Evolutionary conservation across 768 basidiomycete species (phyloP).

Genomic region (Heimioporus sp.): DNA sequence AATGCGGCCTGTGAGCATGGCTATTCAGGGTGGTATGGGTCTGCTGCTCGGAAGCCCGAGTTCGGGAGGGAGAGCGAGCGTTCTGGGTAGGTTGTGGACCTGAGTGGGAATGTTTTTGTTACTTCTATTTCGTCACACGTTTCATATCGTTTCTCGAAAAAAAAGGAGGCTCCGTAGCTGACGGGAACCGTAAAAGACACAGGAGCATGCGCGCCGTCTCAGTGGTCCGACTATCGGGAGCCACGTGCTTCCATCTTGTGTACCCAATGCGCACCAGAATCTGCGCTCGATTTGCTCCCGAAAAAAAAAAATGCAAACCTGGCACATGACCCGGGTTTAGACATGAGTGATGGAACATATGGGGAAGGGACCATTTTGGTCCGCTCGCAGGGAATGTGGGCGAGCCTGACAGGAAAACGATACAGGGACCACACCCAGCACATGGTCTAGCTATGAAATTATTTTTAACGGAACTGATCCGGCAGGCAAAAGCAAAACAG

Average conservation of each 20-base stretch:
- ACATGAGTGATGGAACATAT: not conserved
- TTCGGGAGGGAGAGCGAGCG: constrained; percentile 43
- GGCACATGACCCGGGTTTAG: not conserved
- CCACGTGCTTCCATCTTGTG: too few relatives aligned
- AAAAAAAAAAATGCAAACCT: not conserved
- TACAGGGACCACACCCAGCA: too few relatives aligned
- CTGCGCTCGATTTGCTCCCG: too few relatives aligned
- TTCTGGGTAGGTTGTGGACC: constrained; percentile 62
- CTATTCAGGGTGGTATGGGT: constrained; percentile 71
- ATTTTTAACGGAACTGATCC: not conserved
- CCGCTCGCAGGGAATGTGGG: too few relatives aligned
- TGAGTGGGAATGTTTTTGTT: constrained; percentile 7
- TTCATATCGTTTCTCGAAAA: not conserved
- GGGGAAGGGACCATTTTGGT: too few relatives aligned
- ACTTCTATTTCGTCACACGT: not conserved
- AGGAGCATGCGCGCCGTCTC: too few relatives aligned
- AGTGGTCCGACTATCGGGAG: too few relatives aligned
- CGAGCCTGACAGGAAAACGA: too few relatives aligned
- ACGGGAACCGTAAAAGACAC: not conserved
- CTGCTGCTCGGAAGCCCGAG: constrained; percentile 48
- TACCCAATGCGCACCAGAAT: not conserved
- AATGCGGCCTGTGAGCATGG: constrained; percentile 72
- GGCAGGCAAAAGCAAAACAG: not conserved
- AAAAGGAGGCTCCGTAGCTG: not conserved
- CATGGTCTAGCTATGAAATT: too few relatives aligned